Evolutionary conservation across 1,284 basidiomycete genomes (phyloP).

Genomic region (Tetrapyrgos nigripes): DNA sequence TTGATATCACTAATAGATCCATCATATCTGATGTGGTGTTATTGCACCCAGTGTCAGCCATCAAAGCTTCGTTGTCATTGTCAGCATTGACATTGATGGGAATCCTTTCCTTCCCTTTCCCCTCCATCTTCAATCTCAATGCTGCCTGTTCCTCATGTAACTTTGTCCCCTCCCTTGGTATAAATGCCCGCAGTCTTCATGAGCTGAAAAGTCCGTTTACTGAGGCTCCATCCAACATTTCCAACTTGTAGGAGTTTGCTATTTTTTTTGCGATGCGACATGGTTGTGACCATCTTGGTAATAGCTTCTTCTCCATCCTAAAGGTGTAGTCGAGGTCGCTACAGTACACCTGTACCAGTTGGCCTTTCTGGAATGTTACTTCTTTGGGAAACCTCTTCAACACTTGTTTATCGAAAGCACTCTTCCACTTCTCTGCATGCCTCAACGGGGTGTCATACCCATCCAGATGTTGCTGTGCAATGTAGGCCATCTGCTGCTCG

Average conservation of each 20-base stretch:
- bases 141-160: conserved; percentile 13
- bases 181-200: conserved; percentile 19
- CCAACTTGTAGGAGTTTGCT: too few species aligned
- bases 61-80: too few species aligned
- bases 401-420: conserved; percentile 34
- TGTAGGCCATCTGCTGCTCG: conserved; percentile 28
- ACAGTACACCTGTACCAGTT: too few species aligned
- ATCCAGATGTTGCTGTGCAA: too few species aligned
- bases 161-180: conserved; percentile 18
- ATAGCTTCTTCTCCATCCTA: conserved; percentile 32
- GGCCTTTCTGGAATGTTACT: too few species aligned
- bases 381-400: conserved; percentile 34
- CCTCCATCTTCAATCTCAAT: background rate
- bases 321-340: too few species aligned
- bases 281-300: conserved; percentile 31
- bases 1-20: too few species aligned
- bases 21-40: too few species aligned
- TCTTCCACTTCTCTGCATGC: conserved; percentile 25
- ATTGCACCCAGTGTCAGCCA: too few species aligned
- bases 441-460: conserved; percentile 21
- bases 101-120: too few species aligned
- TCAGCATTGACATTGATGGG: too few species aligned
- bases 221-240: conserved; percentile 17
- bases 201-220: conserved; percentile 19
- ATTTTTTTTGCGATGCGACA: conserved; percentile 15